Evolutionary conservation across 2,329 filamentous ascomycete species (phyloP).

Genomic region (Sarocladium brachiariae): DNA sequence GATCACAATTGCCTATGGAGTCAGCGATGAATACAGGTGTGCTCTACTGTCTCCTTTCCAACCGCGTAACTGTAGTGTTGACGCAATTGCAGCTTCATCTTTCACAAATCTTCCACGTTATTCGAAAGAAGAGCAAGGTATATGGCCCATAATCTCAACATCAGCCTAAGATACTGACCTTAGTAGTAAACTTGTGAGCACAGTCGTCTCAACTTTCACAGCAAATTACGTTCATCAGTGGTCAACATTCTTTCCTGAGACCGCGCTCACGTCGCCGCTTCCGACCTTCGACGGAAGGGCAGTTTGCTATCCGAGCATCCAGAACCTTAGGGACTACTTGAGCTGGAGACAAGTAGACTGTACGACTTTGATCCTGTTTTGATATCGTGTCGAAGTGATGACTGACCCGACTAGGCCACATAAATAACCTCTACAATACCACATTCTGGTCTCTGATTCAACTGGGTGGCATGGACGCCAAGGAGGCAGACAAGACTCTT

Average conservation of each 20-base stretch:
- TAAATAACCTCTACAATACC: constrained; percentile 98
- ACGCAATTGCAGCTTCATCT: constrained; percentile 64
- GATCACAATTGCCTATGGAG: constrained; percentile 80
- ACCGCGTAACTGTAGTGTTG: constrained; percentile 2
- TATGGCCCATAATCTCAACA: constrained; percentile 15
- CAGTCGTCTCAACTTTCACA: constrained; percentile 87
- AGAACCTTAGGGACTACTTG: constrained; percentile 87
- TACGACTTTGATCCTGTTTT: constrained; percentile 34
- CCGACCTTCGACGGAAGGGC: constrained; percentile 91
- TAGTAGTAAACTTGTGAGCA: constrained; percentile 78
- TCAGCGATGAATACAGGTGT: constrained; percentile 91
- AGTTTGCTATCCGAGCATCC: constrained; percentile 77
- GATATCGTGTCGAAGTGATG: background rate
- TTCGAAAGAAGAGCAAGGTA: constrained; percentile 82
- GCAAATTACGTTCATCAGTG: constrained; percentile 82
- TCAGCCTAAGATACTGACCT: constrained; percentile 1
- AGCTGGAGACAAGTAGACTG: constrained; percentile 97
- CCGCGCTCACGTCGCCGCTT: constrained; percentile 62
- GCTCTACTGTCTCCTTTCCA: background rate
- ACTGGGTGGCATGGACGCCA: constrained; percentile 64
- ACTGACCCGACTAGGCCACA: constrained; percentile 57
- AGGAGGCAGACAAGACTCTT: constrained; percentile 74
- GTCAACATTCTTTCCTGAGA: constrained; percentile 67
- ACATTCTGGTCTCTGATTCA: constrained; percentile 89
- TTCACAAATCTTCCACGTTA: constrained; percentile 72